These are phyloP conservation scores for Xanthoceras sorbifolium DNA, from an alignment of 345 rosid species.

Conservation along the genomic window DNA sequence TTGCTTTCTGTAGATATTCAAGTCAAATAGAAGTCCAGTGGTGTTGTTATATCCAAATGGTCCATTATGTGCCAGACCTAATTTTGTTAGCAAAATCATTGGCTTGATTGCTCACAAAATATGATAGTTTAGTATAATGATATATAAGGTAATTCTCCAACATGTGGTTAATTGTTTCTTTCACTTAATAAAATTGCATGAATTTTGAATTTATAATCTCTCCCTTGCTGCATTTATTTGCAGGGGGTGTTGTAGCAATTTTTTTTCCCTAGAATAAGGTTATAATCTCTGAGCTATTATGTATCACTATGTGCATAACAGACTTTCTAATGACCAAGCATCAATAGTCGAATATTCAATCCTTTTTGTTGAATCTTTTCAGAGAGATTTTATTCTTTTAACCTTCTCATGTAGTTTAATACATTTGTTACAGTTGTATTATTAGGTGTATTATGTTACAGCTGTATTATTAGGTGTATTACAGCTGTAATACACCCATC, in stretches of 20 bases:
- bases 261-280: not conserved
- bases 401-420: conserved; percentile 1
- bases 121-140: not conserved
- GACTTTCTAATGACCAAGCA: not conserved
- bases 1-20: not conserved
- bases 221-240: not conserved
- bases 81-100: not conserved
- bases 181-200: not conserved
- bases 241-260: not conserved
- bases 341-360: not conserved
- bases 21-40: not conserved
- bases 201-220: not conserved
- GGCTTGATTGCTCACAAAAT: not conserved
- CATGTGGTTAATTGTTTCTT: not conserved
- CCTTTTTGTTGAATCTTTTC: not conserved
- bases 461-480: no score
- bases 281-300: not conserved
- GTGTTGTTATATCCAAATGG: not conserved
- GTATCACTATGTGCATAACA: not conserved
- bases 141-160: not conserved
- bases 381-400: not conserved
- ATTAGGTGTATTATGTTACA: no score
- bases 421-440: no score
- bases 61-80: not conserved
- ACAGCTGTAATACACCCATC: no score